These are phyloP conservation scores for Didymella keratinophila DNA, from an alignment of 2,329 filamentous ascomycete species.

Conservation along the genomic window DNA sequence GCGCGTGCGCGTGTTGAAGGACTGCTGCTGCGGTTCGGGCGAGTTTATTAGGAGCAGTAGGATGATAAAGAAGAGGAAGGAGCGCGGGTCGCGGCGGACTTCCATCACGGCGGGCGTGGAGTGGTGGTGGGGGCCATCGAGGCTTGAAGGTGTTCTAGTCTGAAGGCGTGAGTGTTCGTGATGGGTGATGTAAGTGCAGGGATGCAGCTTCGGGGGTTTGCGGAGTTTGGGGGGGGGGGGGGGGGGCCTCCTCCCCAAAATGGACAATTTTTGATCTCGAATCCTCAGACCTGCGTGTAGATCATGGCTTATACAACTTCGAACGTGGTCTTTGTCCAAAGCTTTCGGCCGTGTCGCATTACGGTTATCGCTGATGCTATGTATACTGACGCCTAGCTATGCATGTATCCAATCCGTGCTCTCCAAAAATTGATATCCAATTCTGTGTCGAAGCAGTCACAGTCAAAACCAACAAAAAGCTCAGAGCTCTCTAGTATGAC, in stretches of 20 bases:
- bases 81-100: slow-evolving; percentile 47
- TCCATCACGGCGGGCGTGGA: slow-evolving; percentile 45
- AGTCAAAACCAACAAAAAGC: neutral
- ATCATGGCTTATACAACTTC: too few relatives aligned
- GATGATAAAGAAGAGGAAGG: slow-evolving; percentile 49
- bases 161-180: slow-evolving; percentile 1
- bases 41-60: slow-evolving; percentile 50
- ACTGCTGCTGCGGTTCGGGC: slow-evolving; percentile 45
- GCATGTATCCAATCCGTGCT: neutral
- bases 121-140: slow-evolving; percentile 14
- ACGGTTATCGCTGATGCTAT: neutral
- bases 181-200: slow-evolving; percentile 13
- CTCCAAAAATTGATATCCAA: neutral
- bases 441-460: neutral
- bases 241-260: too few relatives aligned
- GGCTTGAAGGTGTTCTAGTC: slow-evolving; percentile 4
- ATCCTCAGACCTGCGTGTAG: too few relatives aligned
- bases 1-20: slow-evolving; percentile 43
- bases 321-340: neutral
- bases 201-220: slow-evolving; percentile 22
- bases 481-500: neutral
- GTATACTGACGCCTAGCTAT: neutral
- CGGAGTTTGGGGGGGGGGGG: slow-evolving; percentile 1
- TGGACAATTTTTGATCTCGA: too few relatives aligned
- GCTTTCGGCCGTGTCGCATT: neutral